Percentiles rank a stretch among this genome's conserved stretches.
phyloP scores from a whole-genome alignment of 1,139 yeast genomes.

The Saccharomyces hybrid region DNA sequence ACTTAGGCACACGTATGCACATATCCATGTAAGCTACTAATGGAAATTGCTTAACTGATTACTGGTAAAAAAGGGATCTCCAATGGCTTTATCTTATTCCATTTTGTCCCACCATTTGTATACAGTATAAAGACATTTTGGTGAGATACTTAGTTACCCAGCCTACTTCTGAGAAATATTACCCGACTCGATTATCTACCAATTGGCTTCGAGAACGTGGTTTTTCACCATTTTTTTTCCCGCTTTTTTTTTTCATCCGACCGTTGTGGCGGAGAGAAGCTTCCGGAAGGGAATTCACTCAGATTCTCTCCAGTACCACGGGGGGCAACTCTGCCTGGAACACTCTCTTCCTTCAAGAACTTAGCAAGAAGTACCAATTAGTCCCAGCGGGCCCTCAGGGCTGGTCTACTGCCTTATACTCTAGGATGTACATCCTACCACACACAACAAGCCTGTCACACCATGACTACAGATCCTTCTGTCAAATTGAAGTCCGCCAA shows the following conservation, averaged over 20 bases:
- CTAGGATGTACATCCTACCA: neutral
- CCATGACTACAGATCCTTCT: constrained; percentile 27
- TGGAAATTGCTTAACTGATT: neutral
- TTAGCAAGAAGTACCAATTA: neutral
- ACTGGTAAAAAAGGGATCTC: neutral
- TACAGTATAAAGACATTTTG: neutral
- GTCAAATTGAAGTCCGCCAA: constrained; percentile 28
- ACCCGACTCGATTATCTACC: neutral
- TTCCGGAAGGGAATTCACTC: neutral
- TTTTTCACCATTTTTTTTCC: neutral
- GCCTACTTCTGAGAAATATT: neutral
- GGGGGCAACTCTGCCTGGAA: constrained; percentile 1
- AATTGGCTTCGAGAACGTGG: neutral
- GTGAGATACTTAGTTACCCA: neutral
- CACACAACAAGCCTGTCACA: neutral
- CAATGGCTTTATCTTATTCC: neutral
- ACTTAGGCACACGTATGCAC: neutral
- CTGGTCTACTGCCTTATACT: neutral
- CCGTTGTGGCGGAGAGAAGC: neutral
- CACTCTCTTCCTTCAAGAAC: neutral
- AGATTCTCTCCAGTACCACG: neutral
- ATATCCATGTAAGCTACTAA: neutral
- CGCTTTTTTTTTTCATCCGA: neutral
- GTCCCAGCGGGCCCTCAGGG: neutral
- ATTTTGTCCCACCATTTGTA: neutral